These are phyloP conservation scores for Onygenales sp. DNA, from an alignment of 2,329 filamentous ascomycete genomes.

Conservation along the genomic window DNA sequence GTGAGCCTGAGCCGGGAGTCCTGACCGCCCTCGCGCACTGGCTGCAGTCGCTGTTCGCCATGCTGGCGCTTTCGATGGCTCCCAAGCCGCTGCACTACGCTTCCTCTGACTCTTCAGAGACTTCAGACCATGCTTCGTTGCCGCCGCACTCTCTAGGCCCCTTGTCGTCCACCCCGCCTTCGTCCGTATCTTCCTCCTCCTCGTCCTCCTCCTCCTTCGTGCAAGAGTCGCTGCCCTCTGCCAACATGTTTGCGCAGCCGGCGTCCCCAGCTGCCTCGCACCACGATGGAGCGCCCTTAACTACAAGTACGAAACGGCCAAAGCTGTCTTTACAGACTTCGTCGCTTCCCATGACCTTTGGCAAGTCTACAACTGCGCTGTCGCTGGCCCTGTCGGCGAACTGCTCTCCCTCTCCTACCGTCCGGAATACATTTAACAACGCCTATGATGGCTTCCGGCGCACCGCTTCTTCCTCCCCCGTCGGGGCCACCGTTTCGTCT, in stretches of 20 bases:
- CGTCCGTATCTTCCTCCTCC: not conserved
- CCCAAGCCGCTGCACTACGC: slow-evolving; percentile 3
- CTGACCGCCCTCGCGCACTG: not conserved
- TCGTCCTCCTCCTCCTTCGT: not conserved
- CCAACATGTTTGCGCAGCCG: not conserved
- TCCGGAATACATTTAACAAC: slow-evolving; percentile 54
- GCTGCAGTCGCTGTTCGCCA: slow-evolving; percentile 1
- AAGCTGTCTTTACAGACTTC: slow-evolving; percentile 54
- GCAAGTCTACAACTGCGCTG: slow-evolving; percentile 43
- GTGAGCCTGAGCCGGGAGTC: not conserved
- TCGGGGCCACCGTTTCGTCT: slow-evolving; percentile 22
- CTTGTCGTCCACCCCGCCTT: not conserved
- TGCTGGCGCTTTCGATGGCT: slow-evolving; percentile 1
- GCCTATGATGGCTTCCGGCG: slow-evolving; percentile 40
- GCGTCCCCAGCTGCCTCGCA: not conserved
- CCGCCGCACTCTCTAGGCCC: not conserved
- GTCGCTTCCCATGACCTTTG: slow-evolving; percentile 41
- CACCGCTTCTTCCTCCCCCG: slow-evolving; percentile 26
- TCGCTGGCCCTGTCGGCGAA: slow-evolving; percentile 44
- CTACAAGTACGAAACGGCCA: slow-evolving; percentile 33
- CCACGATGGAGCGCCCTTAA: not conserved
- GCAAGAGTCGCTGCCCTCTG: not conserved
- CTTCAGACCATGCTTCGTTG: not conserved
- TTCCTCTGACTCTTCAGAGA: not conserved
- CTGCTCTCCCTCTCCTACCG: slow-evolving; percentile 45